Conservation (phyloP, 495 filamentous ascomycete species). For the Podospora bellae-mahoneyi region DNA sequence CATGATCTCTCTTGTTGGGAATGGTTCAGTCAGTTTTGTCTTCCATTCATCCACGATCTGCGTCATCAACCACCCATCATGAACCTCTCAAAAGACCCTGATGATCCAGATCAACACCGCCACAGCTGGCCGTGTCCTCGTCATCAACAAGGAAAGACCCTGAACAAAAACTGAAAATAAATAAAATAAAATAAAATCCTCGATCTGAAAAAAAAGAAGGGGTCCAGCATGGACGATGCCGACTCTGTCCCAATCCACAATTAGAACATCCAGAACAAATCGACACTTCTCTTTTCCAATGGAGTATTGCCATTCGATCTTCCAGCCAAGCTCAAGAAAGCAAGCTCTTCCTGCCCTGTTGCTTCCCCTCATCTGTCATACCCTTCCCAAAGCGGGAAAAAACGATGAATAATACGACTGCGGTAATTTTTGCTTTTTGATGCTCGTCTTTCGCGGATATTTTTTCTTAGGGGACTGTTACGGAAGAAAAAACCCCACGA, state of each 20-base stretch:
- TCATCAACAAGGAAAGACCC: background rate
- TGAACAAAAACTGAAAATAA: background rate
- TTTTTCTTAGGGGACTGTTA: background rate
- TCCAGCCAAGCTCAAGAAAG: background rate
- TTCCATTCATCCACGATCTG: background rate
- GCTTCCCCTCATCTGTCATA: background rate
- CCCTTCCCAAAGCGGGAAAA: background rate
- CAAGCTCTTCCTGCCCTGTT: background rate
- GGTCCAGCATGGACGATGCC: background rate
- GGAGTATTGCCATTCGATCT: background rate
- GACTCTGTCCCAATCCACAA: background rate
- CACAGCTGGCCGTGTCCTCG: background rate
- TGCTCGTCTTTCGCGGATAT: background rate
- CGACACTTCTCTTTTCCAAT: background rate
- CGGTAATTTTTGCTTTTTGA: conserved; percentile 17
- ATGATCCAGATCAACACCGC: background rate
- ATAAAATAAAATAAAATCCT: background rate
- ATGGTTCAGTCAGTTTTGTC: background rate
- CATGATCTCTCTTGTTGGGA: background rate
- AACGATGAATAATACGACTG: conserved; percentile 15
- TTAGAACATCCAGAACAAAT: background rate
- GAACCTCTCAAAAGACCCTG: background rate
- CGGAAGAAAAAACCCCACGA: background rate
- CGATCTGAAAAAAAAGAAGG: background rate
- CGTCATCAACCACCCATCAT: background rate